Evolutionary conservation across 257 asterid species (phyloP).

Genomic region (Fraxinus americana): DNA sequence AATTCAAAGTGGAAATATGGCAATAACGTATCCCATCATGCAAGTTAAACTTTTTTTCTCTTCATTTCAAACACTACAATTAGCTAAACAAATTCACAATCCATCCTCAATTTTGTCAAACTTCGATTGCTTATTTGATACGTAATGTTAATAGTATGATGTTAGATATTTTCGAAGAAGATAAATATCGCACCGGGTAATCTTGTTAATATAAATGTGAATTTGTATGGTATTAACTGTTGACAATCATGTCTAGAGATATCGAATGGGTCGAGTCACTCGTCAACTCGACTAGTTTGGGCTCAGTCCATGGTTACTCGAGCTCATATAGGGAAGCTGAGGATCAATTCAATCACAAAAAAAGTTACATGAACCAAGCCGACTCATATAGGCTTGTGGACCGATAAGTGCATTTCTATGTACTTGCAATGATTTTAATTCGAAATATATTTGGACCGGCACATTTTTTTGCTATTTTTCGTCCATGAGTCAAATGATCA

Average conservation of each 20-base stretch:
- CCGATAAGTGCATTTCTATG: no score
- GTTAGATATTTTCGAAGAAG: background rate
- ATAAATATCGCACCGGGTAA: background rate
- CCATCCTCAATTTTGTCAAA: background rate
- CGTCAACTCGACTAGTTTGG: no score
- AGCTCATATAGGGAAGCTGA: no score
- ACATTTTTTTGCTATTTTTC: no score
- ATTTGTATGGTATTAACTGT: background rate
- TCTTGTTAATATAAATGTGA: background rate
- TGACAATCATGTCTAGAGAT: background rate
- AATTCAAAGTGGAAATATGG: slow-evolving; percentile 15
- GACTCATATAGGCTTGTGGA: no score
- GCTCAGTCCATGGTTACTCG: no score
- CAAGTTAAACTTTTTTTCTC: slow-evolving; percentile 38
- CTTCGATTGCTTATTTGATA: slow-evolving; percentile 7
- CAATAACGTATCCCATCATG: slow-evolving; percentile 40
- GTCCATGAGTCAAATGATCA: no score
- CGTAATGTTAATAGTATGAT: background rate
- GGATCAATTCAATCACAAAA: no score
- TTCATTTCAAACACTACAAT: slow-evolving; percentile 30
- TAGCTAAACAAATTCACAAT: background rate
- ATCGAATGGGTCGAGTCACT: no score
- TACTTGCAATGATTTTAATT: no score
- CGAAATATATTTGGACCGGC: no score
- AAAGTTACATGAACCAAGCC: no score